Evolutionary conservation across 2,329 filamentous ascomycete genomes (phyloP), one percentile per base, ranked within the genome.

Genomic region (Aspergillus sp.): DNA sequence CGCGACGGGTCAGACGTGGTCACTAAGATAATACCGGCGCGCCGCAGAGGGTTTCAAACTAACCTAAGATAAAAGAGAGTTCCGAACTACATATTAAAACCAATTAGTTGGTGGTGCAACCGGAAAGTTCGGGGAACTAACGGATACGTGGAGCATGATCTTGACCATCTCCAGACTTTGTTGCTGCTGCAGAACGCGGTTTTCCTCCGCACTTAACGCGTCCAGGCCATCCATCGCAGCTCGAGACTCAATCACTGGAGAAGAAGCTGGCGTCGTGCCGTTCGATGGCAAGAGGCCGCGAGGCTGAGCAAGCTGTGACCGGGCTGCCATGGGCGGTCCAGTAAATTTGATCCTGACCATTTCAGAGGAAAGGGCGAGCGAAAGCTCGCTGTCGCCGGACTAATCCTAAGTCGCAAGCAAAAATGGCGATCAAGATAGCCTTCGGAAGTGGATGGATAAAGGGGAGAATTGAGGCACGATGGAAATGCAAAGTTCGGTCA

Each of bases 81-180:
- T 41, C 71, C 69, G 53, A 71, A 65, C 75, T 76, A 62, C 30
- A 49, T 45, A 62, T 49, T 49, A 50, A 15, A 20, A 30, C n/a
- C 17, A 24, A 24, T 52, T 57, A 55, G 17, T n/a, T 17, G 54
- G 36, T 43, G 22, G 57, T 20, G 22, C 45, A 24, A 5, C 4
- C 8, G 43, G 36, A 15, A 39, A 2, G 24, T 22, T 18, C 30
- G 22, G 34, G 41, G 45, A 36, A 72, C 76, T 70, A 59, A 80
- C 76, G 17, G 76, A 75, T 42, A 77, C 72, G 62, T 80, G 79
- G 9, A 82, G 64, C 63, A 80, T 72, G 4, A 78, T 80, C 65
- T 80, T 78, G 13, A 80, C 72, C 41, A 81, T 65, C 54, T 79
- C 77, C 39, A 76, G 68, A 57, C 78, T 81, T 60, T 81, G 79